Evolutionary conservation across 2,329 filamentous ascomycete species (phyloP).

Genomic region (Colletotrichum euphorbiae): DNA sequence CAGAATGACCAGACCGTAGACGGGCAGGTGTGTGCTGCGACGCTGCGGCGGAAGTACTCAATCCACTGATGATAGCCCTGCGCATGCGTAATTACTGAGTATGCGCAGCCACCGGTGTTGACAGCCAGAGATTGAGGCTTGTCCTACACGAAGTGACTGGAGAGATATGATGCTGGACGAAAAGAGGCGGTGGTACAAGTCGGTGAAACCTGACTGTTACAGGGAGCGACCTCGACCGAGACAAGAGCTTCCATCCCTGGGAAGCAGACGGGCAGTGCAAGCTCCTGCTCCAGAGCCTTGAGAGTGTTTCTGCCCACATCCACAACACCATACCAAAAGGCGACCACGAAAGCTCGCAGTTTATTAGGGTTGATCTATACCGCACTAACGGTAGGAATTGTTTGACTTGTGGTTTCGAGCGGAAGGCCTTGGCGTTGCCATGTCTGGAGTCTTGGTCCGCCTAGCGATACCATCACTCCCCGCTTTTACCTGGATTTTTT

Average conservation of each 20-base stretch:
- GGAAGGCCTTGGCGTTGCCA: constrained; percentile 25
- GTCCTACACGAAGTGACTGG: not conserved
- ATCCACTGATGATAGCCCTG: constrained; percentile 18
- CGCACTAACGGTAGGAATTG: constrained; percentile 14
- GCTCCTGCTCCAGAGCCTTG: constrained; percentile 11
- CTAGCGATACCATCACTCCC: constrained; percentile 7
- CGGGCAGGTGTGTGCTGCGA: constrained; percentile 24
- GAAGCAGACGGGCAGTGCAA: constrained; percentile 20
- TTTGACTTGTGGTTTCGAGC: constrained; percentile 32
- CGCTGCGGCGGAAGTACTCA: constrained; percentile 12
- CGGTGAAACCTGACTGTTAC: constrained; percentile 30
- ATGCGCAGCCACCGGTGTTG: not conserved
- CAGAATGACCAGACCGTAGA: too few relatives aligned
- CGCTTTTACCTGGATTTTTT: constrained; percentile 6
- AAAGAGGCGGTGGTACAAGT: constrained; percentile 16
- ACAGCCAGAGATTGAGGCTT: not conserved
- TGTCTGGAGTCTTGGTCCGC: constrained; percentile 27
- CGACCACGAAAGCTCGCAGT: not conserved
- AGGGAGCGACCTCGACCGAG: constrained; percentile 15
- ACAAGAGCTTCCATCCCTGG: constrained; percentile 19
- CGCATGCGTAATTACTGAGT: not conserved
- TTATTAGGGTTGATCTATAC: too few relatives aligned
- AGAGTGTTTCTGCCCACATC: constrained; percentile 13
- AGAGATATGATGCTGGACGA: not conserved
- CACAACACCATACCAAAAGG: constrained; percentile 13